Evolutionary conservation across 176 grass and related monocot genomes (phyloP), one percentile per base, ranked within the genome.

Genomic region (Saccharum officinarum): DNA sequence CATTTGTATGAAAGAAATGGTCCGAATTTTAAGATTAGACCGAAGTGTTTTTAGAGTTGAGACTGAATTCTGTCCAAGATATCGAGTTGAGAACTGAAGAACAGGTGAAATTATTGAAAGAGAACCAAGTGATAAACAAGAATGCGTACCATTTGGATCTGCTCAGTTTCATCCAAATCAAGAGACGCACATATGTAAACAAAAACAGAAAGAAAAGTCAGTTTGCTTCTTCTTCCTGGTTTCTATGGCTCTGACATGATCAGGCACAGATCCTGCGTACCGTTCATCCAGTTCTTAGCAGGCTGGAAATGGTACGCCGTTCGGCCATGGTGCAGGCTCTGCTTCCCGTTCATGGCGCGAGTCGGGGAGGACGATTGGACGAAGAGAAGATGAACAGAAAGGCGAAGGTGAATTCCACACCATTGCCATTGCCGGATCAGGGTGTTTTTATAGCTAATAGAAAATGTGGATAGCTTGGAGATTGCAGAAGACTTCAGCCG

Each of bases 281-380:
- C 93, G 25, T 95, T 95, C 7, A 92, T 85, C 93, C 93, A 95
- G 63, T 95, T 88, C 85, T 85, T 90, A 13, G 87, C 47, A 23
- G 93, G 87, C 37, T 95, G 93, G 73, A 95, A 92, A 61, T 95
- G 93, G 82, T 86, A 95, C 45, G 93, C 85, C 14, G 87, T 95
- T 77, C 90, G 88, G 52, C 79, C 87, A 33, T 49, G 25, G 6
- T 23, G 64, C 36, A n/a, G 38, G 0, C 5, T 8, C 67, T 60
- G 49, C 34, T 71, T 59, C 3, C 49, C 36, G 67, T 71, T 28
- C 80, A 82, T 82, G 67, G 49, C 67, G 34, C 18, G 15, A 30
- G 38, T 42, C 9, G 34, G 14, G 49, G 46, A 59, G 49, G 36
- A 78, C 1, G 60, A n/a, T n/a, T 59, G n/a, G 54, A 70, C 0